Conservation (phyloP, 2,329 filamentous ascomycete genomes). For the Aspergillus luchuensis region DNA sequence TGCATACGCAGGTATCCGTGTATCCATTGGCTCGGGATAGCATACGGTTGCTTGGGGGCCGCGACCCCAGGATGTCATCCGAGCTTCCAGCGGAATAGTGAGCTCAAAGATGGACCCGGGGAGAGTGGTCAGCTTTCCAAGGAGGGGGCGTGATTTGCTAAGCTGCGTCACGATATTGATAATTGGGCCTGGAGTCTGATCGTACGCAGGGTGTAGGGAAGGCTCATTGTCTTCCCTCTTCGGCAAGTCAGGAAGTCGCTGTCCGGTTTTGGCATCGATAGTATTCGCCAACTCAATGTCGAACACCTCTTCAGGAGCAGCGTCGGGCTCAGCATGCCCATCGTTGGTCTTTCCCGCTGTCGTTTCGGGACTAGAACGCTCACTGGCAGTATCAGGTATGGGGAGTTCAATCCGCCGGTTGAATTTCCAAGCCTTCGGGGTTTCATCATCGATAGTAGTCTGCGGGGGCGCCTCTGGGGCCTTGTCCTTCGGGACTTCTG, state of each 20-base stretch:
- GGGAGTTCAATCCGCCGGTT: conserved; percentile 43
- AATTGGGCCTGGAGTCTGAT: conserved; percentile 9
- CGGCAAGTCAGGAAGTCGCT: conserved; percentile 30
- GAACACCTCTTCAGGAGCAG: conserved; percentile 21
- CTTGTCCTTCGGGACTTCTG: conserved; percentile 27
- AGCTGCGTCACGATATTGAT: conserved; percentile 25
- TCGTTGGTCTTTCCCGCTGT: conserved; percentile 15
- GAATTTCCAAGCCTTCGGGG: conserved; percentile 36
- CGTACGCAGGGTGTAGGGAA: conserved; percentile 11
- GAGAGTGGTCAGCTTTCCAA: conserved; percentile 69
- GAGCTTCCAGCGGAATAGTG: conserved; percentile 65
- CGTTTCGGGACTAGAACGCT: conserved; percentile 32
- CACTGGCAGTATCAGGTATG: conserved; percentile 42
- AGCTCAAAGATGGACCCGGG: conserved; percentile 66
- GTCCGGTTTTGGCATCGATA: conserved; percentile 47
- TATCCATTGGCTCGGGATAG: conserved; percentile 65
- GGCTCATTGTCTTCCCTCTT: conserved; percentile 21
- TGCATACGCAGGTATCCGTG: conserved; percentile 76
- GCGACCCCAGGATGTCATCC: conserved; percentile 77
- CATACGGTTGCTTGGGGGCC: conserved; percentile 67
- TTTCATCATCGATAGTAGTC: conserved; percentile 28
- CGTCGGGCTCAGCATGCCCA: conserved; percentile 8
- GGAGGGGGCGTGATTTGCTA: conserved; percentile 41
- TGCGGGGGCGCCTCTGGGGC: conserved; percentile 15
- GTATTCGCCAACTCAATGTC: conserved; percentile 44